Conservation (phyloP, 106 monocot species). For the Allium cepa region DNA sequence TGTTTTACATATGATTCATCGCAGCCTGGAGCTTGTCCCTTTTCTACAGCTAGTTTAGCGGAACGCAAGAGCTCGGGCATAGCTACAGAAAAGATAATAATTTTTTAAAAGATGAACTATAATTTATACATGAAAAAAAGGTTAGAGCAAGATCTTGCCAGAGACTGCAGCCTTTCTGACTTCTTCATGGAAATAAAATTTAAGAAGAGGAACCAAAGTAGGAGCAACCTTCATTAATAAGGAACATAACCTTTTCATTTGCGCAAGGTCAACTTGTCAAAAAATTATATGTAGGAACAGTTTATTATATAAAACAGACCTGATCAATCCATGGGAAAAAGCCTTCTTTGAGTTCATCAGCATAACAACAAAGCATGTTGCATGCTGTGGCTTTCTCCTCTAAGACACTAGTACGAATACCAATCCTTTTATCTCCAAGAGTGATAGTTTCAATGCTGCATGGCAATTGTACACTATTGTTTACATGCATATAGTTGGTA, state of each 20-base stretch:
- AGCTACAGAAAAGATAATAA: slow-evolving; percentile 25
- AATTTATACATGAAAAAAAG: neutral
- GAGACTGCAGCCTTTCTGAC: slow-evolving; percentile 95
- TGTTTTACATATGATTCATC: slow-evolving; percentile 87
- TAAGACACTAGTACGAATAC: slow-evolving; percentile 84
- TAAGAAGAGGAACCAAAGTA: slow-evolving; percentile 84
- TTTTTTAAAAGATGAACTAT: neutral
- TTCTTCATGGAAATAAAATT: slow-evolving; percentile 98
- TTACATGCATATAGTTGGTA: neutral
- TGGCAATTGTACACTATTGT: neutral
- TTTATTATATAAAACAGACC: slow-evolving; percentile 24
- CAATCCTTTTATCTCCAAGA: slow-evolving; percentile 89
- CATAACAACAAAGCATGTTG: slow-evolving; percentile 97
- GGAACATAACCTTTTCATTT: slow-evolving; percentile 4
- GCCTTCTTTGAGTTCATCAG: slow-evolving; percentile 92
- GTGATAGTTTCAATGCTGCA: slow-evolving; percentile 90
- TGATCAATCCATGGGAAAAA: slow-evolving; percentile 99
- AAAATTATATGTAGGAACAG: neutral
- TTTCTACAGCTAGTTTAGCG: slow-evolving; percentile 81
- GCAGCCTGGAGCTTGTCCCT: slow-evolving; percentile 68
- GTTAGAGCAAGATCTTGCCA: slow-evolving; percentile 33
- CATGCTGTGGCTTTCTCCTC: slow-evolving; percentile 99
- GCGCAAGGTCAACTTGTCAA: neutral
- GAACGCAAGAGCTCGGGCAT: slow-evolving; percentile 88
- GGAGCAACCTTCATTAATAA: slow-evolving; percentile 67